A percentile compares a stretch with the other conserved stretches of the same genome.
Conservation (phyloP, 345 rosid genomes). For the Erysimum cheiranthoides region DNA sequence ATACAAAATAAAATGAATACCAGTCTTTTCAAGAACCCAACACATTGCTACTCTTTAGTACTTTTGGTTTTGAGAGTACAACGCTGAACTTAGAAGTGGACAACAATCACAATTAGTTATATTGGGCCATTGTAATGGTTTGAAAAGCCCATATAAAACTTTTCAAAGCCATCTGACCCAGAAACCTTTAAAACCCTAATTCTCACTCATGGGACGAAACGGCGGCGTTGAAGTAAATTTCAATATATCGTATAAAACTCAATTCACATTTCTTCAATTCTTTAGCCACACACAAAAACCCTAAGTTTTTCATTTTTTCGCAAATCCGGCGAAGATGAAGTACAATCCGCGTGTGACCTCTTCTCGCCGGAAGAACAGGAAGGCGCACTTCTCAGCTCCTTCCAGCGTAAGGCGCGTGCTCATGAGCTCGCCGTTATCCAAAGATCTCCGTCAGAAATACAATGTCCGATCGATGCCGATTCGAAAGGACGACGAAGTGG, state of each 20-base stretch:
- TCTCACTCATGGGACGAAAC: neutral
- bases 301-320: slow-evolving; percentile 1
- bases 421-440: slow-evolving; percentile 69
- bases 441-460: slow-evolving; percentile 69
- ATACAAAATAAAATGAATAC: neutral
- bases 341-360: slow-evolving; percentile 67
- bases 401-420: slow-evolving; percentile 68
- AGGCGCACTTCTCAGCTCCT: slow-evolving; percentile 75
- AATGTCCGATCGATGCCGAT: slow-evolving; percentile 74
- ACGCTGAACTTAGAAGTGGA: neutral
- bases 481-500: slow-evolving; percentile 75
- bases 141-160: neutral
- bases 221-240: neutral
- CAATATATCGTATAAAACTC: neutral
- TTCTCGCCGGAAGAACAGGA: slow-evolving; percentile 75
- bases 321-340: slow-evolving; percentile 55
- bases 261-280: neutral
- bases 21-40: neutral
- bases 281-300: slow-evolving; percentile 29
- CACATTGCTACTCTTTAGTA: neutral
- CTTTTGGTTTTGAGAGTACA: neutral
- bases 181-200: slow-evolving; percentile 19
- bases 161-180: neutral
- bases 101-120: too few relatives aligned
- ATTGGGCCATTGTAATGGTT: neutral